Evolutionary conservation across 129 eudicot genomes (phyloP).

Genomic region (Apium graveolens): DNA sequence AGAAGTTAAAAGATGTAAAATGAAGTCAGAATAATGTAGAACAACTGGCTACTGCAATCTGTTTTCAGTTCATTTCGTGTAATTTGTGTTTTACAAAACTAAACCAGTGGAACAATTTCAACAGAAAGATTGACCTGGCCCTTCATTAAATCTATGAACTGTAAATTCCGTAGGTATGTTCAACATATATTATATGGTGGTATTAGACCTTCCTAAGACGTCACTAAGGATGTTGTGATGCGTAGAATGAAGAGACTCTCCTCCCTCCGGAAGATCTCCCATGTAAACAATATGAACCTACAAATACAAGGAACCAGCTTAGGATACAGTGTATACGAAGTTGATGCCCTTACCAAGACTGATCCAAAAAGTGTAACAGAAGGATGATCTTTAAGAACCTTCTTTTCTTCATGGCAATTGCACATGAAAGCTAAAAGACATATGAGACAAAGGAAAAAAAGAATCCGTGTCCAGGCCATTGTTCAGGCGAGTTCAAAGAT

Average conservation of each 20-base stretch:
- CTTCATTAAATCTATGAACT: neutral
- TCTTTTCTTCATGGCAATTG: conserved; percentile 11
- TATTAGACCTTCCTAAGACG: conserved; percentile 17
- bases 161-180: too few species aligned
- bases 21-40: neutral
- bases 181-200: neutral
- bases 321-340: neutral
- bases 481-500: neutral
- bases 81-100: neutral
- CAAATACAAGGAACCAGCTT: neutral
- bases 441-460: neutral
- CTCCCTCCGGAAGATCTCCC: conserved; percentile 25
- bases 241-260: conserved; percentile 13
- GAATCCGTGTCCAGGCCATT: conserved; percentile 3
- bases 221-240: neutral
- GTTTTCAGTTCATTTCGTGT: neutral
- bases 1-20: neutral
- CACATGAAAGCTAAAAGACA: neutral
- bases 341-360: neutral
- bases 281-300: conserved; percentile 25
- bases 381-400: neutral
- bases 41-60: neutral
- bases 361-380: neutral
- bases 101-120: neutral
- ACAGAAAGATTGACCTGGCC: too few species aligned